Percentiles rank a stretch among this genome's conserved stretches.
Evolutionary conservation across 2,329 filamentous ascomycete genomes (phyloP).

Genomic region (Xylaria hypoxylon): DNA sequence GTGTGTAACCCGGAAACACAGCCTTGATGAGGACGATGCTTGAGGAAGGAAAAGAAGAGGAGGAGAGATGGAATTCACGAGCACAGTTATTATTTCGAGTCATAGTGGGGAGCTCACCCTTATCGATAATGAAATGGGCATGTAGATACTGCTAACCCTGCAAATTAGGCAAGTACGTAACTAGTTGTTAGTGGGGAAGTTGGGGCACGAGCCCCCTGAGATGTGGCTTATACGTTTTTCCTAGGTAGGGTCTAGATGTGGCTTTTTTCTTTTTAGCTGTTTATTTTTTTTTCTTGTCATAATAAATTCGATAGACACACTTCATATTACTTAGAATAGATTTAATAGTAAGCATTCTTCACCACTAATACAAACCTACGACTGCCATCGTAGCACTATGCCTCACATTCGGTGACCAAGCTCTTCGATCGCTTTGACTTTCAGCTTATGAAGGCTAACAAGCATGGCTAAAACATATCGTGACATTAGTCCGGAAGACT

Average conservation of each 20-base stretch:
- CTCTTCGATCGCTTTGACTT: not conserved
- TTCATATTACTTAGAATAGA: not conserved
- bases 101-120: conserved; percentile 36
- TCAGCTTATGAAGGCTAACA: not conserved
- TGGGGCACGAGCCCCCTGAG: conserved; percentile 25
- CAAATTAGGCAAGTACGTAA: too few relatives aligned
- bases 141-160: not conserved
- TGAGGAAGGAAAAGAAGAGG: conserved; percentile 58
- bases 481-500: conserved; percentile 62
- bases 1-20: conserved; percentile 96
- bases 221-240: not conserved
- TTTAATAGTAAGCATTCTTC: conserved; percentile 9
- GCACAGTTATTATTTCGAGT: conserved; percentile 41
- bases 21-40: conserved; percentile 89
- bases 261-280: conserved; percentile 2
- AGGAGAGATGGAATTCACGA: conserved; percentile 34
- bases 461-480: conserved; percentile 46
- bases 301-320: conserved; percentile 6
- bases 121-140: conserved; percentile 44
- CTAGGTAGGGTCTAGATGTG: conserved; percentile 4
- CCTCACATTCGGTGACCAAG: conserved; percentile 20
- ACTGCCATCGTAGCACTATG: conserved; percentile 10
- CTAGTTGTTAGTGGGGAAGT: not conserved
- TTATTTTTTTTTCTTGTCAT: not conserved
- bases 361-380: not conserved